Base-by-base conservation (phyloP, 2,329 filamentous ascomycete species). In the Aspergillus costaricaensis region DNA sequence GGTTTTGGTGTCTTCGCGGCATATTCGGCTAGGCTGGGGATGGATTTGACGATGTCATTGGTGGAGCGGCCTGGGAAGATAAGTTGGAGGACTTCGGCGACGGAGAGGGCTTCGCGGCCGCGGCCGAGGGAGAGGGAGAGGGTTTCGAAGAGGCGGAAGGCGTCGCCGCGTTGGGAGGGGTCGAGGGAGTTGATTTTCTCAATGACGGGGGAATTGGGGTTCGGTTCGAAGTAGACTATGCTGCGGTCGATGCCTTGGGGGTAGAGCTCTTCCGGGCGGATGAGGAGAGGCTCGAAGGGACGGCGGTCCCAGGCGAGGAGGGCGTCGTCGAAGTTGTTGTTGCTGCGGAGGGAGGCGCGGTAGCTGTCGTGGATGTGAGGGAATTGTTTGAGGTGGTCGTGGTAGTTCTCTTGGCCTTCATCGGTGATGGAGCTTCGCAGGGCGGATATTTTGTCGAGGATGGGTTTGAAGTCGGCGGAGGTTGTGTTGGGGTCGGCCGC, bases 231-330 rank as follows among this genome's bases (percentile, higher is more conserved):
- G 62, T 75, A 75, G 9, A 77, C 56, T 12, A 78, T 61, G 0
- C 72, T 69, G 6, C 72, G 70, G 6, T 77, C 66, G 17, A 66
- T 65, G 5, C 65, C 62, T 4, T 82, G 79, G 1, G 91, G 91
- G 72, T 82, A 91, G 68, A 91, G 88, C 65, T 96, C 92, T 0
- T 82, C 69, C 0, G 75, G 55, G 4, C 79, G 62, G 2, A 85
- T 83, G 23, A 79, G 74, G 15, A 96, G 79, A 0, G 91, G 90
- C 68, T 96, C 91, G 68, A 86, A 87, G 2, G 80, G 77, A 15
- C 92, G 86, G 1, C 84, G 82, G 73, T 96, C 91, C 86, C 88
- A 93, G 25, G 81, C 68, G 3, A 94, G 74, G 1, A 82, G 67
- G 0, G 86, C 83, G 1, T 73, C 82, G 79, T 53, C 77, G 72